Evolutionary conservation across 2,329 filamentous ascomycete genomes (phyloP).

Genomic region (Cladobotryum mycophilum): DNA sequence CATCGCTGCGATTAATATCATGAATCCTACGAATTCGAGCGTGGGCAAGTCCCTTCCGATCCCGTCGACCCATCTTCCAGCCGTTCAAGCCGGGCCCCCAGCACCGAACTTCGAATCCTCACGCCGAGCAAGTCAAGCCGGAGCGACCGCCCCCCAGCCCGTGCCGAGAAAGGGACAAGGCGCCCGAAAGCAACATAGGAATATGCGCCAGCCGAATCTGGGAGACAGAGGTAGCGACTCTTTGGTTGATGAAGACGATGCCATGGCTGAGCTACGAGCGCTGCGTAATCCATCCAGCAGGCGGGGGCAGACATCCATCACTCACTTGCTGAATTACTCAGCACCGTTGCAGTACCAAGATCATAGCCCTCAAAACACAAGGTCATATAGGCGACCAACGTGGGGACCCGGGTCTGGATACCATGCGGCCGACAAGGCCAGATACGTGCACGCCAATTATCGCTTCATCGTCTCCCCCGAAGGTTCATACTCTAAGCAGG

Average conservation of each 20-base stretch:
- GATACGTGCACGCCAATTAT: slow-evolving; percentile 92
- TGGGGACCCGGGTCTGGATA: slow-evolving; percentile 87
- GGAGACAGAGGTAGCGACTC: slow-evolving; percentile 28
- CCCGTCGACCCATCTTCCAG: slow-evolving; percentile 34
- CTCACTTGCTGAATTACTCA: slow-evolving; percentile 89
- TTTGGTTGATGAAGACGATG: slow-evolving; percentile 69
- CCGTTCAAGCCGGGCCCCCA: slow-evolving; percentile 35
- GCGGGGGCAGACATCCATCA: slow-evolving; percentile 93
- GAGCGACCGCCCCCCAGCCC: slow-evolving; percentile 23
- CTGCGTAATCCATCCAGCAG: slow-evolving; percentile 57
- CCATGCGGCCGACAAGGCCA: slow-evolving; percentile 84
- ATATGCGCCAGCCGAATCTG: slow-evolving; percentile 62
- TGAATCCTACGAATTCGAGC: slow-evolving; percentile 28
- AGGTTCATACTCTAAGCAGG: slow-evolving; percentile 72
- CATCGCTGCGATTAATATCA: slow-evolving; percentile 11
- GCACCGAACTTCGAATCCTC: slow-evolving; percentile 44
- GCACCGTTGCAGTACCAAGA: slow-evolving; percentile 65
- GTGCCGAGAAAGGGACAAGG: slow-evolving; percentile 69
- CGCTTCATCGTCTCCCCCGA: slow-evolving; percentile 87
- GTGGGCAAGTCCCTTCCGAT: slow-evolving; percentile 48
- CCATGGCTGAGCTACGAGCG: slow-evolving; percentile 69
- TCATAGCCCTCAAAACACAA: slow-evolving; percentile 42
- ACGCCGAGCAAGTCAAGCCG: slow-evolving; percentile 40
- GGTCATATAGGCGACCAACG: slow-evolving; percentile 60
- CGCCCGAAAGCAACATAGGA: slow-evolving; percentile 75